phyloP scores from a whole-genome alignment of 305 asterid species.

The Coffea humblotiana region DNA sequence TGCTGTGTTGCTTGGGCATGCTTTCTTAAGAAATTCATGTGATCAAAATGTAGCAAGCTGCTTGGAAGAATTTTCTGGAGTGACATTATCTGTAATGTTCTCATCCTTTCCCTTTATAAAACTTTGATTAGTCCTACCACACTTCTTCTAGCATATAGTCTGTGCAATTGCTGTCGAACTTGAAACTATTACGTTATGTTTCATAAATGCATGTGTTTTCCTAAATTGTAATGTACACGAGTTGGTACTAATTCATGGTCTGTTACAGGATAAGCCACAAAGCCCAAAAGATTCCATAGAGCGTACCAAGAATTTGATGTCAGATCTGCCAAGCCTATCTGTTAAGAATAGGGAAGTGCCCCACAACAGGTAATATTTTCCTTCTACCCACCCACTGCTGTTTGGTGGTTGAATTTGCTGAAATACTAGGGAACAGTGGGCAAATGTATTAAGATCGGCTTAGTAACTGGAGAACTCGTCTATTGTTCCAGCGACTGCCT shows the following conservation, averaged over 20 bases:
- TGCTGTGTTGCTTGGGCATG: constrained; percentile 57
- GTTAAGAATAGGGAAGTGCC: constrained; percentile 43
- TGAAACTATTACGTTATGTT: neutral
- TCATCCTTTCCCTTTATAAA: neutral
- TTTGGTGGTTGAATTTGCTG: neutral
- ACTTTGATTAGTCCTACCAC: neutral
- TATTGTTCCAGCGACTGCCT: constrained; percentile 41
- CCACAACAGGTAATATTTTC: constrained; percentile 30
- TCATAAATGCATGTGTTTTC: neutral
- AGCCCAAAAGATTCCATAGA: constrained; percentile 35
- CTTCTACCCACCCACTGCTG: neutral
- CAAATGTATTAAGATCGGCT: neutral
- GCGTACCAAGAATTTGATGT: constrained; percentile 36
- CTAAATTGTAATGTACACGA: neutral
- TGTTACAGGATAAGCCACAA: constrained; percentile 41
- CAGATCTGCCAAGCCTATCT: constrained; percentile 33
- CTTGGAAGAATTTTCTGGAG: constrained; percentile 42
- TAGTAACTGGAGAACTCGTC: constrained; percentile 7
- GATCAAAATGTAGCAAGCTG: constrained; percentile 37
- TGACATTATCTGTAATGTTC: constrained; percentile 42
- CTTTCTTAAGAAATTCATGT: constrained; percentile 48
- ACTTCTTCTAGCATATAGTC: neutral
- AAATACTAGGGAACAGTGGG: neutral
- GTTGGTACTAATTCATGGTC: constrained; percentile 3
- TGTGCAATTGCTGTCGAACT: neutral